Conservation (phyloP, 352 stramenopile genomes). For the Phytophthora sp. region DNA sequence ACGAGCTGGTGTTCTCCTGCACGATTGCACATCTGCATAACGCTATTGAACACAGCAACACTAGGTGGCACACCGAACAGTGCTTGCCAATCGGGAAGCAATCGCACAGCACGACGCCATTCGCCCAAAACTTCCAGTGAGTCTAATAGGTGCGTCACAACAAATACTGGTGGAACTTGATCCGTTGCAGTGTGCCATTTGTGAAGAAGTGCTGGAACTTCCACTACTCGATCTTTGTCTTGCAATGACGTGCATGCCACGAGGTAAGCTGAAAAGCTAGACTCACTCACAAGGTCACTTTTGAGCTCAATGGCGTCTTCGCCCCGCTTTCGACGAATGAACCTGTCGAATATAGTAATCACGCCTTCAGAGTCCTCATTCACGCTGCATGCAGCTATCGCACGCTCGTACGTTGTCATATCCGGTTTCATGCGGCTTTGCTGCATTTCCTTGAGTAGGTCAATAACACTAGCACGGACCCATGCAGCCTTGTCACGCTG, state of each 20-base stretch:
- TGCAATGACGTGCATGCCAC: conserved; percentile 36
- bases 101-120: conserved; percentile 53
- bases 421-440: conserved; percentile 38
- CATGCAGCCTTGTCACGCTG: conserved; percentile 31
- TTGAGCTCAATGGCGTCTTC: conserved; percentile 23
- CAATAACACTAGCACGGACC: conserved; percentile 31
- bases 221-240: conserved; percentile 42
- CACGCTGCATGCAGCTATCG: conserved; percentile 47
- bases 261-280: conserved; percentile 51
- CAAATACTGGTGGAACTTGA: conserved; percentile 31
- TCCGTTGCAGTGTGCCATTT: conserved; percentile 43
- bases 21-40: conserved; percentile 75
- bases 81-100: conserved; percentile 52
- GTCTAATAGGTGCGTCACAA: conserved; percentile 53
- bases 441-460: conserved; percentile 49
- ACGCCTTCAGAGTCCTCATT: conserved; percentile 51
- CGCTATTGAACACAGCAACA: conserved; percentile 54
- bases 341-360: conserved; percentile 42
- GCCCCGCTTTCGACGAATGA: conserved; percentile 25
- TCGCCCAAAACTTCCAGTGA: conserved; percentile 51
- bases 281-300: conserved; percentile 40
- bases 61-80: conserved; percentile 53
- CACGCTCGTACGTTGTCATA: conserved; percentile 39
- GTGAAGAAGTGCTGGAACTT: conserved; percentile 43
- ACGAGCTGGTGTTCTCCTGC: conserved; percentile 55